Conservation (phyloP, 148 eudicot genomes). For the Fagopyrum tataricum region DNA sequence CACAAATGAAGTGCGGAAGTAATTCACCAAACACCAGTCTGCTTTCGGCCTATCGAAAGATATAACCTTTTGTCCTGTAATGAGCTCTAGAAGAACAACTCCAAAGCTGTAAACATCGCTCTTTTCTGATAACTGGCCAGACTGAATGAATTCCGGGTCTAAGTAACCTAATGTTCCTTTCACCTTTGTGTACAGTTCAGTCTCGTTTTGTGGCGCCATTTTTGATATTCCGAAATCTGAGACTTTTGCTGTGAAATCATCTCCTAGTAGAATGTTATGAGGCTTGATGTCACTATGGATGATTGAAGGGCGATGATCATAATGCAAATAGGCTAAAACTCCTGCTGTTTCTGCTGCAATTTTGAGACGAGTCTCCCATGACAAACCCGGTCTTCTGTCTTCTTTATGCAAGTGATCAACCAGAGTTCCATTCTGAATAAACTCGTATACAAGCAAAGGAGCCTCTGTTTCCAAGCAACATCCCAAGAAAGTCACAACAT, state of each 20-base stretch:
- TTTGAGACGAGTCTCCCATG: conserved; percentile 25
- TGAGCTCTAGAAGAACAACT: conserved; percentile 7
- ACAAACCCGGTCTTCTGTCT: not conserved
- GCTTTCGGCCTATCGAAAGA: not conserved
- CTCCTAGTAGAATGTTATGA: conserved; percentile 10
- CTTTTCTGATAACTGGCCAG: conserved; percentile 2
- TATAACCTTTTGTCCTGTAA: not conserved
- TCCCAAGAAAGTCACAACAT: conserved; percentile 27
- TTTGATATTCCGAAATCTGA: conserved; percentile 13
- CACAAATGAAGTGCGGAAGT: not conserved
- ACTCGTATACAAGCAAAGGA: conserved; percentile 28
- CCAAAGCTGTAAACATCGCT: conserved; percentile 18
- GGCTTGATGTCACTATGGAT: conserved; percentile 17
- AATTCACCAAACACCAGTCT: not conserved
- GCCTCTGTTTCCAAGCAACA: conserved; percentile 29
- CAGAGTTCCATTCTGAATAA: conserved; percentile 22
- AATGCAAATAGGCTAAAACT: conserved; percentile 27
- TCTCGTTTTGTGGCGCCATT: conserved; percentile 1
- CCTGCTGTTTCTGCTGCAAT: conserved; percentile 27
- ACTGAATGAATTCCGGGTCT: conserved; percentile 17
- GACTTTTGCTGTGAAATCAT: conserved; percentile 6
- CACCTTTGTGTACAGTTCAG: conserved; percentile 9
- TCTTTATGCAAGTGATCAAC: conserved; percentile 15
- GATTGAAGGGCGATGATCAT: conserved; percentile 16
- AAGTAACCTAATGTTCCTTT: conserved; percentile 16